Evolutionary conservation across 169 alveolate species (phyloP), one percentile per base, ranked within the genome.

Genomic region (Eimeria praecox): DNA sequence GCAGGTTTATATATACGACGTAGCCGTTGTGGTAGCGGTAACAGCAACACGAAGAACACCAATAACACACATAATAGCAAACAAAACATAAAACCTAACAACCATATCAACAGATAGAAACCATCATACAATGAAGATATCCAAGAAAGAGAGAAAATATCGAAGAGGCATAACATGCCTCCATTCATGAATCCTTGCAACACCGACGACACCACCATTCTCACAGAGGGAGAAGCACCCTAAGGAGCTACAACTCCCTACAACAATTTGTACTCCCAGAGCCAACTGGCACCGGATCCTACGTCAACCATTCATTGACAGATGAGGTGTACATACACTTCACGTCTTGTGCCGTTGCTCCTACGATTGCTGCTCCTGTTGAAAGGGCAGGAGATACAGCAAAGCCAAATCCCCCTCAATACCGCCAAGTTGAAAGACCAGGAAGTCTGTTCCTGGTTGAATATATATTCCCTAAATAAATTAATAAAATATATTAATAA

Each of bases 1-100:
- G 90, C 90, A 8, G 90, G 90, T 18, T n/a, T 9, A 46, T 46
- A 82, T 35, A 30, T 27, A 38, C 38, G 90, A 46, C 90, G 90
- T 33, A 40, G 27, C 9, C 73, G 40, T 9, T 22, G 75, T 14
- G 90, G 90, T 22, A 82, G 73, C 24, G 90, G 90, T 14, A 82
- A 73, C 64, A 82, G 87, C 87, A 77, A 33, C 62, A 77, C 40
- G 62, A 77, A 33, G 27, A 22, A 77, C 64, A 42, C 12, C 38
- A 38, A 35, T 62, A 77, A 33, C 64, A 44, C 3, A 77, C 62
- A 77, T 4, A 77, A 24, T 10, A 42, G 20, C 20, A 77, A 22
- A 30, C 20, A 22, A 27, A 77, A 40, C 46, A 69, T 10, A 9
- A 5, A 12, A 24, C 20, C 42, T 12, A 35, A 30, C 46, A 69